Percentiles rank a stretch among this genome's conserved stretches.
Evolutionary conservation across 345 rosid genomes (phyloP).

Genomic region (Eucalyptus globulus): DNA sequence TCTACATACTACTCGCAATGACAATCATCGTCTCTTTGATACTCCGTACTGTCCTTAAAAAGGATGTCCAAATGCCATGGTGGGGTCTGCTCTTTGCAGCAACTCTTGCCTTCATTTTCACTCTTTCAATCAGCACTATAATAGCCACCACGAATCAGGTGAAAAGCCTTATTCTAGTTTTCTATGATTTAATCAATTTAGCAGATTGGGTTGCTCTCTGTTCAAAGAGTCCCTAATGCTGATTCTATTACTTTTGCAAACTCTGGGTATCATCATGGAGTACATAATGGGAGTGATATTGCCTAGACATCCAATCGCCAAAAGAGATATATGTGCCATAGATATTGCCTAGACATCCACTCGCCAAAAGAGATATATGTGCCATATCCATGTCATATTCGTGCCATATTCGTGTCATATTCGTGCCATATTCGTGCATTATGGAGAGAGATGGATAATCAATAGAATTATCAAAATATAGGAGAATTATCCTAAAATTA

Average conservation of each 20-base stretch:
- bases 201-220: neutral
- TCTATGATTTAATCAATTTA: neutral
- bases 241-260: slow-evolving; percentile 8
- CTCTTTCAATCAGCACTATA: slow-evolving; percentile 1
- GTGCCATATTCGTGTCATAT: too few relatives aligned
- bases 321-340: too few relatives aligned
- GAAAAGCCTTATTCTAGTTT: neutral
- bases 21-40: neutral
- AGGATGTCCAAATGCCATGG: slow-evolving; percentile 5
- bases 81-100: neutral
- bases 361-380: neutral
- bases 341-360: slow-evolving; percentile 60
- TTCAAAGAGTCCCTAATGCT: neutral
- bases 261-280: slow-evolving; percentile 80
- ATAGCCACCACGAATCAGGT: neutral
- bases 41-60: neutral
- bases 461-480: too few relatives aligned
- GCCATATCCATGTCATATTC: too few relatives aligned
- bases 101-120: neutral
- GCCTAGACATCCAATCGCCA: slow-evolving; percentile 49
- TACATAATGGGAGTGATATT: slow-evolving; percentile 66
- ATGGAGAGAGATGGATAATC: too few relatives aligned
- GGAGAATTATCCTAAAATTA: too few relatives aligned
- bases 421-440: too few relatives aligned
- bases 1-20: neutral